Evolutionary conservation across 2,329 filamentous ascomycete genomes (phyloP), one percentile per base, ranked within the genome.

Genomic region (Rhinocladiella mackenziei): DNA sequence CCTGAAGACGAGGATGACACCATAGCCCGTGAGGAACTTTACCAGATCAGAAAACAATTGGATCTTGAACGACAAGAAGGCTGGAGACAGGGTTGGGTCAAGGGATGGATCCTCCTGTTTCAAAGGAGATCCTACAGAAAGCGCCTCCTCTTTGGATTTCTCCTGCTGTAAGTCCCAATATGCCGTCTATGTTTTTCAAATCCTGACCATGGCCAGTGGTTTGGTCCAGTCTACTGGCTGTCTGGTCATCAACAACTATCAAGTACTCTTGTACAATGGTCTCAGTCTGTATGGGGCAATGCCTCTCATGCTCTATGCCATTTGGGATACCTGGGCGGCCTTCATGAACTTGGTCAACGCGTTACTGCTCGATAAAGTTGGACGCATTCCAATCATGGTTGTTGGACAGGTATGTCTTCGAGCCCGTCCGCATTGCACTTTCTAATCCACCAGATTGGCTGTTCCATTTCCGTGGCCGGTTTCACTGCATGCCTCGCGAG

Each of bases 201-300:
- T 32, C 14, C 30, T 11, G n/a, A n/a, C n/a, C n/a, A 4, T 15
- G 17, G 5, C 9, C 30, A 44, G 45, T 20, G 45, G 45, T 13
- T 11, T 49, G 14, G 45, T 49, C 3, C 45, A 49, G 15, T 30
- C 20, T 6, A 46, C 43, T 4, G 43, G 43, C 26, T 45, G 43
- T 38, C 54, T 58, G 22, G 65, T 72, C 2, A 70, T 72, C 34
- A 65, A 69, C 39, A 68, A 66, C 48, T 71, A 72, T 30, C 64
- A 66, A 4, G 61, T 67, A 0, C 60, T 65, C 1, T 66, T 74
- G 26, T 74, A 73, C 54, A 57, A 60, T 11, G 62, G 67, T 1
- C 63, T 74, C 1, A 71, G 69, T 5, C 55, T 65, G 32, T 55
- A 49, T 28, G 60, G 58, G 18, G 62, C 61, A 38, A 63, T 65